These are phyloP conservation scores for Ascochyta fabae DNA, from an alignment of 2,329 filamentous ascomycete genomes.

Conservation along the genomic window DNA sequence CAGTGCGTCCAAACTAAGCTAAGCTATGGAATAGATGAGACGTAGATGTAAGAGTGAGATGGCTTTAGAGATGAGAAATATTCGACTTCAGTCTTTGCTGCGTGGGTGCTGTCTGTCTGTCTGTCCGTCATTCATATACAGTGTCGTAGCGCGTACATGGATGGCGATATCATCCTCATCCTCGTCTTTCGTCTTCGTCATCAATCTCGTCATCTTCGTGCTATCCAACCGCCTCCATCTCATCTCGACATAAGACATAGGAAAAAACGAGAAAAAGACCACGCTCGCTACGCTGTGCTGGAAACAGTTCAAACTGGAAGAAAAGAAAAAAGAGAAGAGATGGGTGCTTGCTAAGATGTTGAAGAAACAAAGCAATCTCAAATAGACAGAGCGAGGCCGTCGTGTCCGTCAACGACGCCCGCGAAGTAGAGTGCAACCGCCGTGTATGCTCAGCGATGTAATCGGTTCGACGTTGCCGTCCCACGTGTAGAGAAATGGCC, in stretches of 20 bases:
- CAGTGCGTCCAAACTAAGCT: slow-evolving; percentile 38
- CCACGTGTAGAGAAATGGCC: slow-evolving; percentile 35
- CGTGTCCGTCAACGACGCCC: slow-evolving; percentile 22
- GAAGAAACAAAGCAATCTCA: too few species aligned
- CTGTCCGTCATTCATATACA: slow-evolving; percentile 14
- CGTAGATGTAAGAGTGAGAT: slow-evolving; percentile 24
- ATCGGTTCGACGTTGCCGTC: slow-evolving; percentile 43
- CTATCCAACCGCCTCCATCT: slow-evolving; percentile 12
- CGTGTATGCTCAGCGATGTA: slow-evolving; percentile 39
- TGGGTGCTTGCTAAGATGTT: too few species aligned
- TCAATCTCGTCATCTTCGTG: background rate
- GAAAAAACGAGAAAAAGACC: slow-evolving; percentile 23
- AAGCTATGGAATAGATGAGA: slow-evolving; percentile 23
- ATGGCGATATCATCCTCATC: background rate
- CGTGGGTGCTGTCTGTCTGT: background rate
- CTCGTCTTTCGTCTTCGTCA: background rate
- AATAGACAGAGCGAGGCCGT: slow-evolving; percentile 13
- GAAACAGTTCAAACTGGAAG: background rate
- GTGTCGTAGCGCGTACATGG: slow-evolving; percentile 15
- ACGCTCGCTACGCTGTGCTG: slow-evolving; percentile 45
- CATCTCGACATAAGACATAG: slow-evolving; percentile 11
- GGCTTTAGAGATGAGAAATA: slow-evolving; percentile 18
- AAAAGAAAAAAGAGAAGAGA: slow-evolving; percentile 12
- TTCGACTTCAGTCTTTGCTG: slow-evolving; percentile 1
- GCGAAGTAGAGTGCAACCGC: slow-evolving; percentile 35